Evolutionary conservation across 202 grass and related monocot species (phyloP), one percentile per base, ranked within the genome.

Genomic region (Carex arenaria): DNA sequence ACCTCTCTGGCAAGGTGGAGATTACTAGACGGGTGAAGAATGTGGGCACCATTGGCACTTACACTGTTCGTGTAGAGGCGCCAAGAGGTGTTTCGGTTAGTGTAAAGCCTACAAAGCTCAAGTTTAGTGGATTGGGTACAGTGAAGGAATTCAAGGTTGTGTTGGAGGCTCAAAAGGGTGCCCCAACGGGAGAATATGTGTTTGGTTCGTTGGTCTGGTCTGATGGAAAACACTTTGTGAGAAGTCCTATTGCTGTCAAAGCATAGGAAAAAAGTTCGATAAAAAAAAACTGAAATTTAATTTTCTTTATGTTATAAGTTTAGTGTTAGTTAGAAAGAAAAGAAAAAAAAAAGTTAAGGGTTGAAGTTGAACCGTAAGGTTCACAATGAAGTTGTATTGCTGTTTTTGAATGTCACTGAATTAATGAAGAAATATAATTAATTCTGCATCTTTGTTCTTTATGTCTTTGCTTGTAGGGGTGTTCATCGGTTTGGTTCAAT

Each of bases 191-290:
- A 55, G 80, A 90, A 47, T 95, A 93, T 84, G 88, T 83, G 52
- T 98, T 98, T 86, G 95, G 92, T 64, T 66, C 67, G 15, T 80
- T 98, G 83, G 52, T 85, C 13, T 98, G 95, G 95, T 87, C 89
- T 17, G 95, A 98, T 31, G 92, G 87, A 4, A 78, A 78, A 75
- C 95, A 93, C 83, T 54, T 68, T 38, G 92, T 98, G 10, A 85
- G 89, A 84, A 98, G 89, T 67, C 87, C 95, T 4, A 51, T 98
- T 34, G 92, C 89, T 62, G 90, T 80, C 38, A 93, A 88, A 69
- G 79, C 88, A 64, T 42, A 2, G 52, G 57, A 20, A 18, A 19
- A 9, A 82, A 51, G 32, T 45, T 64, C 22, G 23, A 40, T 55
- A 3, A 51, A 20, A 26, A 19, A 54, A 28, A 55, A 53, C 18